Percentiles rank a stretch among this genome's conserved stretches.
Conservation (phyloP, 2,329 filamentous ascomycete genomes). For the Diaporthe vaccinii region DNA sequence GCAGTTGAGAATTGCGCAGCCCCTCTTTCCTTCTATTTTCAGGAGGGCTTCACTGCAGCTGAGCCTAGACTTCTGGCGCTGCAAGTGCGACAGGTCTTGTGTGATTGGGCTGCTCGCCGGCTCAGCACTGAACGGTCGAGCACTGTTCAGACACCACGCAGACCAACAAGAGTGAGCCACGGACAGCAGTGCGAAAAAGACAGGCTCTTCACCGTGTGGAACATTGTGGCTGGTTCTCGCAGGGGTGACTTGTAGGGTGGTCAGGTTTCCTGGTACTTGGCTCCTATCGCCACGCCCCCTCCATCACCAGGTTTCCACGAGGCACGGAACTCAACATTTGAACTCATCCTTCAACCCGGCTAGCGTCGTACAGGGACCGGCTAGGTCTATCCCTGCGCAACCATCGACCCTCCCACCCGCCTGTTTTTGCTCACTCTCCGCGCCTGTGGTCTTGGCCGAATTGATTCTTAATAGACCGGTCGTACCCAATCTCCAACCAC, state of each 20-base stretch:
- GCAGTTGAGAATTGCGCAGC: conserved; percentile 29
- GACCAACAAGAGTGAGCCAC: conserved; percentile 3
- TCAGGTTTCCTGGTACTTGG: conserved; percentile 1
- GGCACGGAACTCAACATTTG: conserved; percentile 37
- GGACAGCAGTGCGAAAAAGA: conserved; percentile 32
- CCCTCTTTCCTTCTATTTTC: conserved; percentile 38
- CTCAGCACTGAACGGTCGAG: conserved; percentile 16
- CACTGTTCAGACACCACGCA: conserved; percentile 20
- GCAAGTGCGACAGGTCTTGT: conserved; percentile 21
- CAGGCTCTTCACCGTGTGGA: conserved; percentile 35
- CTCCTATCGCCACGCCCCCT: conserved; percentile 44
- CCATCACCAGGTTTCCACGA: conserved; percentile 39
- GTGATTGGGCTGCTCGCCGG: conserved; percentile 27
- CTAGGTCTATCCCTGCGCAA: conserved; percentile 28
- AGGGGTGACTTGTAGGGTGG: conserved; percentile 42
- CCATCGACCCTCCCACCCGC: conserved; percentile 14
- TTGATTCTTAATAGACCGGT: conserved; percentile 37
- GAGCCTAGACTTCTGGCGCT: conserved; percentile 26
- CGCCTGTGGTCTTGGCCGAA: conserved; percentile 31
- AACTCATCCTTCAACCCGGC: conserved; percentile 24
- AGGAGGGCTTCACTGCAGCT: conserved; percentile 35
- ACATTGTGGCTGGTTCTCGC: conserved; percentile 40
- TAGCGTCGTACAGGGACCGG: conserved; percentile 18
- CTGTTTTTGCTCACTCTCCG: conserved; percentile 26
- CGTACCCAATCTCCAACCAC: conserved; percentile 43